Evolutionary conservation across 2,329 filamentous ascomycete genomes (phyloP), one percentile per base, ranked within the genome.

Genomic region (Trichoderma simmonsii): DNA sequence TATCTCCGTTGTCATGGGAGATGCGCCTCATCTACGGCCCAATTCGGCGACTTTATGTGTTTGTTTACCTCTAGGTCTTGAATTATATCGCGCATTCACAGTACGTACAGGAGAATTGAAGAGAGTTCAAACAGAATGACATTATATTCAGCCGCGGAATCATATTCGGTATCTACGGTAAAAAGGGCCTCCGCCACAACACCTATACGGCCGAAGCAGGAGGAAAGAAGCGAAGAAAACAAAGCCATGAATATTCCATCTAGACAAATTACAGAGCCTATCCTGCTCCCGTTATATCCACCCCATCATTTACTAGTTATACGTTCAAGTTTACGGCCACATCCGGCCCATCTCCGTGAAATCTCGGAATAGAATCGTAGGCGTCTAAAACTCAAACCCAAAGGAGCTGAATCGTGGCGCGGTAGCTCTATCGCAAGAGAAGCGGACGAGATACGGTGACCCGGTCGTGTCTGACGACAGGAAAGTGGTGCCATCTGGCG

Each of bases 401-500:
- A 71, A 72, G n/a, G 67, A 32, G 9, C 43, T 12, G 15, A 65
- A 73, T 6, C 11, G 30, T 7, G 71, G 71, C 14, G 73, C 67
- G 3, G 65, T 65, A 6, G 21, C 34, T 28, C 34, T 18, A 9
- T 73, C 73, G 21, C 71, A 73, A 12, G 71, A 71, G 59, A 70
- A 71, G 24, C 71, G 51, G 11, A 73, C 62, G 21, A 73, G 6
- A 30, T 57, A 71, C 15, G 54, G 28, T 18, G 57, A 59, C 15
- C 59, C 51, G 5, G 51, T 21, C 3, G 28, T 62, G 4, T 14
- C 18, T 4, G 67, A 70, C 12, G 57, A 70, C 57, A 74, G 39
- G 70, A 74, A 73, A 12, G 68, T 71, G 6, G 57, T 63, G 6
- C 70, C 70, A 28, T 67, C 66, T 6, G 70, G 73, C 6, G 72